Evolutionary conservation across 129 eudicot genomes (phyloP), one percentile per base, ranked within the genome.

Genomic region (Solidago caesia): DNA sequence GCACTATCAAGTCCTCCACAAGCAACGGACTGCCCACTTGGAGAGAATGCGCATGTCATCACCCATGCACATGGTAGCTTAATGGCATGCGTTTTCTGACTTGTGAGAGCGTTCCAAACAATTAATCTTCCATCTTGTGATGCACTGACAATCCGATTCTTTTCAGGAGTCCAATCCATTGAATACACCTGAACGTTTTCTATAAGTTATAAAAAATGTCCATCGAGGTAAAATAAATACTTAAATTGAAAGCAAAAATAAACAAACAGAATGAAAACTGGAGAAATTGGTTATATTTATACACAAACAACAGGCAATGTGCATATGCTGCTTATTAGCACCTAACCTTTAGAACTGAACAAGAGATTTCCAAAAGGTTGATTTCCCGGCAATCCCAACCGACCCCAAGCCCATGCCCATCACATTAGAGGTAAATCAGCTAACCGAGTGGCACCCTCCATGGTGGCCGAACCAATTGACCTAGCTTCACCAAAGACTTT

Each of bases 41-140:
- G 98, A 42, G 98, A 93, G 78, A 93, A 93, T 13, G 98, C 96
- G 83, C 98, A 93, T 49, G 98, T 88, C 98, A 90, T 93, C 55
- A 93, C 98, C 97, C 98, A 93, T 10, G 98, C 97, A 70, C 98
- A 93, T 49, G 97, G 97, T 47, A 93, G 84, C 80, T 88, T 93
- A 42, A 93, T 93, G 43, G 96, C 89, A 75, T 93, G 97, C 64
- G 96, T 93, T 75, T 93, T 93, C 78, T 93, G 98, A 85, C 98
- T 93, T 60, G 97, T 93, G 74, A 93, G 92, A 77, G 96, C 96
- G 63, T 93, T 93, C 98, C 98, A 93, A 29, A 93, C 97, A 73
- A 93, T 93, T 70, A 93, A 80, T 68, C 98, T 86, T 44, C 98
- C 97, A 75, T 93, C 98, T 82, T 90, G 98, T 14, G 98, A 93